phyloP scores from a whole-genome alignment of 2,329 filamentous ascomycete species.

The Coniella vitis region DNA sequence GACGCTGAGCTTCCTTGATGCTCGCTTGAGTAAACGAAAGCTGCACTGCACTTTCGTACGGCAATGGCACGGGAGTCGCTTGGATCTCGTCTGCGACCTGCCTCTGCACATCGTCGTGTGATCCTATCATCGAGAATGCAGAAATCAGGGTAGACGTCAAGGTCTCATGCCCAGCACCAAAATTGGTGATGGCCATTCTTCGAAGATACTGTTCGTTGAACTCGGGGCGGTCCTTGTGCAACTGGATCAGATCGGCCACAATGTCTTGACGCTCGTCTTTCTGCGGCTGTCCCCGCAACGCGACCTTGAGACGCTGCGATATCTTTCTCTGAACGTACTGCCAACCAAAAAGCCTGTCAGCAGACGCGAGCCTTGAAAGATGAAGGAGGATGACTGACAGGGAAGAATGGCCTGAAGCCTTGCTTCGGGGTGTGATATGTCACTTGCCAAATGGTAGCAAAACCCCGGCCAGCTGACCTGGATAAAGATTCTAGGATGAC shows the following conservation, averaged over 20 bases:
- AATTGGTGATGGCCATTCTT: slow-evolving; percentile 48
- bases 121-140: slow-evolving; percentile 39
- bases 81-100: slow-evolving; percentile 27
- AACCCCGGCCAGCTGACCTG: slow-evolving; percentile 30
- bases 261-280: slow-evolving; percentile 33
- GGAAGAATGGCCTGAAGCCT: slow-evolving; percentile 42
- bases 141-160: slow-evolving; percentile 46
- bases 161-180: slow-evolving; percentile 49
- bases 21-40: slow-evolving; percentile 35
- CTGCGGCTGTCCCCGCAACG: slow-evolving; percentile 15
- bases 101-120: slow-evolving; percentile 27
- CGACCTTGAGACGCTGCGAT: slow-evolving; percentile 20
- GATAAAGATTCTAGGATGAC: slow-evolving; percentile 33
- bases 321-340: slow-evolving; percentile 25
- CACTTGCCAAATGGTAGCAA: slow-evolving; percentile 37
- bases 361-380: background rate
- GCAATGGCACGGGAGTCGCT: slow-evolving; percentile 1
- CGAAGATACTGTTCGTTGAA: slow-evolving; percentile 42
- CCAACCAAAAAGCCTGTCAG: slow-evolving; percentile 11
- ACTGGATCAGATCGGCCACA: slow-evolving; percentile 37
- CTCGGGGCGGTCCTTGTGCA: slow-evolving; percentile 37
- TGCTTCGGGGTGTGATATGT: slow-evolving; percentile 35
- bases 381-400: slow-evolving; percentile 27
- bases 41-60: slow-evolving; percentile 21
- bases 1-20: slow-evolving; percentile 44